phyloP scores from a whole-genome alignment of 75 land plant genomes.

The Adiantum capillusveneris region DNA sequence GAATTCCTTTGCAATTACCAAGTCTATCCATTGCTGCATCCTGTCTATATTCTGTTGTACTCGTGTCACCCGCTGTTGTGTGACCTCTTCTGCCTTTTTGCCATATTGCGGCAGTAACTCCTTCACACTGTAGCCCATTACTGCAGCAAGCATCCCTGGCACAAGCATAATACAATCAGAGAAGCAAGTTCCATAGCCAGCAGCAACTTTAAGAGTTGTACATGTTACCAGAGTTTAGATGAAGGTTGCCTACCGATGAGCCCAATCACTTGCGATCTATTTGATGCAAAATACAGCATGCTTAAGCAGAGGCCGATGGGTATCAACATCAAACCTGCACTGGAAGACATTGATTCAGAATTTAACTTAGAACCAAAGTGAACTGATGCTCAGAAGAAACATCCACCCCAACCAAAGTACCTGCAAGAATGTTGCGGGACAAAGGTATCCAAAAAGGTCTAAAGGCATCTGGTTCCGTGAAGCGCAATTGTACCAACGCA shows the following conservation, averaged over 20 bases:
- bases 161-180: neutral
- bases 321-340: slow-evolving; percentile 8
- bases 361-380: too few relatives aligned
- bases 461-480: slow-evolving; percentile 32
- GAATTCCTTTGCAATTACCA: slow-evolving; percentile 17
- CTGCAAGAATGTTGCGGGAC: slow-evolving; percentile 8
- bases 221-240: too few relatives aligned
- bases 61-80: slow-evolving; percentile 17
- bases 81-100: slow-evolving; percentile 21
- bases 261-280: slow-evolving; percentile 23
- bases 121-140: slow-evolving; percentile 19
- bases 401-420: slow-evolving; percentile 1
- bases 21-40: slow-evolving; percentile 27
- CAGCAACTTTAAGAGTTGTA: too few relatives aligned
- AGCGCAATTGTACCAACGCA: slow-evolving; percentile 29
- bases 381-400: neutral
- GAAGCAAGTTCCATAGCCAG: too few relatives aligned
- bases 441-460: slow-evolving; percentile 30
- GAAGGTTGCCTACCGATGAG: slow-evolving; percentile 18
- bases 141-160: slow-evolving; percentile 10
- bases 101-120: slow-evolving; percentile 23
- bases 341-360: neutral
- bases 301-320: slow-evolving; percentile 20
- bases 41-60: slow-evolving; percentile 27
- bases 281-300: slow-evolving; percentile 23